Evolutionary conservation across 495 filamentous ascomycete species (phyloP).

Genomic region (Talaromyces adpressus): DNA sequence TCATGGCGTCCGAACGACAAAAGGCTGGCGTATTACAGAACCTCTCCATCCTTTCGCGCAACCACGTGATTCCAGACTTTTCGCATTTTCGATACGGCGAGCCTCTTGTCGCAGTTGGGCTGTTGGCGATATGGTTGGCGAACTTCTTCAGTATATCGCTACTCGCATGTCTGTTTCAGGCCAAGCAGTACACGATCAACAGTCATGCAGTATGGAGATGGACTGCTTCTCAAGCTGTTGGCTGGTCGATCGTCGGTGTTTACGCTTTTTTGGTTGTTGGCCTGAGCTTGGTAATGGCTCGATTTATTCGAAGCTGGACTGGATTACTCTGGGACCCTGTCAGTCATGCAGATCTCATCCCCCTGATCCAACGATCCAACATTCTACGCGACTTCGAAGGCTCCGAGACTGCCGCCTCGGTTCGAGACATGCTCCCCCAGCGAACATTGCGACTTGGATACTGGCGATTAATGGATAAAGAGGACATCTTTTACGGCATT

Average conservation of each 20-base stretch:
- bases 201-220: slow-evolving; percentile 58
- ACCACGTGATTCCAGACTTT: slow-evolving; percentile 53
- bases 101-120: slow-evolving; percentile 44
- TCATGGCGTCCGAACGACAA: slow-evolving; percentile 55
- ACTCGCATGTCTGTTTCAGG: slow-evolving; percentile 58
- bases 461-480: slow-evolving; percentile 60
- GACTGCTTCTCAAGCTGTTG: slow-evolving; percentile 66
- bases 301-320: slow-evolving; percentile 46
- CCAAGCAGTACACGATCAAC: slow-evolving; percentile 37
- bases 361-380: slow-evolving; percentile 73
- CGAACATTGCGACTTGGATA: slow-evolving; percentile 68
- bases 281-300: slow-evolving; percentile 43
- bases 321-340: slow-evolving; percentile 80
- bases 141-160: slow-evolving; percentile 58
- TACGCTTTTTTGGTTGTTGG: slow-evolving; percentile 62
- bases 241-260: slow-evolving; percentile 69
- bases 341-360: slow-evolving; percentile 71
- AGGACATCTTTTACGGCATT: slow-evolving; percentile 57
- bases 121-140: slow-evolving; percentile 54
- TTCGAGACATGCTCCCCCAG: slow-evolving; percentile 36
- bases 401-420: slow-evolving; percentile 45
- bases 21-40: slow-evolving; percentile 30
- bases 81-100: slow-evolving; percentile 51
- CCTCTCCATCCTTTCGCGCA: slow-evolving; percentile 36
- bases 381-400: slow-evolving; percentile 59